Evolutionary conservation across 2,329 filamentous ascomycete species (phyloP).

Genomic region (Neofusicoccum sp.): DNA sequence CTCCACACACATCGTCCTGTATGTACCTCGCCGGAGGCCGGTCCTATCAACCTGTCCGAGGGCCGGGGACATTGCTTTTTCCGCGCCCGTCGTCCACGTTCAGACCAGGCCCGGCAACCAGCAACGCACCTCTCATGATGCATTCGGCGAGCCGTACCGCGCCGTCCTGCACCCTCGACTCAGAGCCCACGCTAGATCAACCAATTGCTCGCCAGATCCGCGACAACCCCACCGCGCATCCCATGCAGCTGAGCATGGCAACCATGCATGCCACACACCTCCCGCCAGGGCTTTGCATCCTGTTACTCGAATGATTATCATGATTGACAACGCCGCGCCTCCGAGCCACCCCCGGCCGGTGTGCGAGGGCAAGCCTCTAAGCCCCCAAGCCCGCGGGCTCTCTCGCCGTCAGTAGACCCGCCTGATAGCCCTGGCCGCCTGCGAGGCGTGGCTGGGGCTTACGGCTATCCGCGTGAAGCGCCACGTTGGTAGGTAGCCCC

Average conservation of each 20-base stretch:
- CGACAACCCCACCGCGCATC: constrained; percentile 1
- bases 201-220: constrained; percentile 8
- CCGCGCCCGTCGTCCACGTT: background rate
- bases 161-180: background rate
- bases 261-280: background rate
- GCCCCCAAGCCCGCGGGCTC: background rate
- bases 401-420: background rate
- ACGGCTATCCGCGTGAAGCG: constrained; percentile 15
- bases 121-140: background rate
- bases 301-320: constrained; percentile 7
- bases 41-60: constrained; percentile 5
- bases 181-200: background rate
- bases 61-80: background rate
- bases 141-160: constrained; percentile 7
- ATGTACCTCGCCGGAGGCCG: background rate
- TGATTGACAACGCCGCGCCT: background rate
- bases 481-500: constrained; percentile 8
- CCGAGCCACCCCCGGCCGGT: background rate
- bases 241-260: constrained; percentile 5
- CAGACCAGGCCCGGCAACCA: background rate
- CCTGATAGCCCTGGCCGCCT: background rate
- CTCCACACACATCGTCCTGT: background rate
- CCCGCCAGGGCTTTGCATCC: background rate
- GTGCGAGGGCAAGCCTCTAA: background rate
- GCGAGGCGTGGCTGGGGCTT: background rate